Evolutionary conservation across 768 basidiomycete species (phyloP).

Genomic region (Cantharellus cinnabarinus): DNA sequence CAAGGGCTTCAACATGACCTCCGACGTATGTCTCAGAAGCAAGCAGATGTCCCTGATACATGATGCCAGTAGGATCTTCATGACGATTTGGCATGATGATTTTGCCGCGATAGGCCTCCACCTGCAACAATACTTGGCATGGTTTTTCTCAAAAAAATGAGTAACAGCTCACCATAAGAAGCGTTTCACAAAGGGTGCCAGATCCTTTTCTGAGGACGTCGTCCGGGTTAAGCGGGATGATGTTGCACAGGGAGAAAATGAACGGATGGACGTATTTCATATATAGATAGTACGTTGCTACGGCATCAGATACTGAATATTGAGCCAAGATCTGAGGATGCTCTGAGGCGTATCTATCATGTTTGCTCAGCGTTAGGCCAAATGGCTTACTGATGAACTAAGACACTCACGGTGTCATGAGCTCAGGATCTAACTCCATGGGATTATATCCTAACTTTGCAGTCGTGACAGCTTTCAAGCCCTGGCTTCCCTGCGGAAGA

Average conservation of each 20-base stretch:
- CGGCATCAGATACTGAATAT: constrained; percentile 98
- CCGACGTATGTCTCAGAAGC: constrained; percentile 97
- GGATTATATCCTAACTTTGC: constrained; percentile 93
- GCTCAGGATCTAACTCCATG: constrained; percentile 89
- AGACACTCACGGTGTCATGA: constrained; percentile 86
- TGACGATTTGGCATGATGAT: constrained; percentile 98
- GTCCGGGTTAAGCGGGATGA: constrained; percentile 90
- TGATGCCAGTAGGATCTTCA: constrained; percentile 76
- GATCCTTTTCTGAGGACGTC: constrained; percentile 91
- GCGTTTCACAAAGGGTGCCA: constrained; percentile 91
- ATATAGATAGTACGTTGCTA: constrained; percentile 98
- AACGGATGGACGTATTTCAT: constrained; percentile 99
- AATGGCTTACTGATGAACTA: background rate
- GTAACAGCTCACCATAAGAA: constrained; percentile 62
- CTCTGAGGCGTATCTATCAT: constrained; percentile 73
- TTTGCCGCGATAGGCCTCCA: constrained; percentile 76
- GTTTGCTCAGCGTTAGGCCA: background rate
- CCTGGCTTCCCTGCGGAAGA: constrained; percentile 93
- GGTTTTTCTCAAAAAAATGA: background rate
- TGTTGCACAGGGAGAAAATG: constrained; percentile 97
- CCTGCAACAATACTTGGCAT: constrained; percentile 27
- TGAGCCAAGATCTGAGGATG: constrained; percentile 87
- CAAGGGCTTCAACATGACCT: constrained; percentile 94
- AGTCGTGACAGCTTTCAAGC: constrained; percentile 92
- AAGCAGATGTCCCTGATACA: constrained; percentile 91